Evolutionary conservation across 192 early-diverging fungal species (phyloP), one percentile per base, ranked within the genome.

Genomic region (Ambispora gerdemannii): DNA sequence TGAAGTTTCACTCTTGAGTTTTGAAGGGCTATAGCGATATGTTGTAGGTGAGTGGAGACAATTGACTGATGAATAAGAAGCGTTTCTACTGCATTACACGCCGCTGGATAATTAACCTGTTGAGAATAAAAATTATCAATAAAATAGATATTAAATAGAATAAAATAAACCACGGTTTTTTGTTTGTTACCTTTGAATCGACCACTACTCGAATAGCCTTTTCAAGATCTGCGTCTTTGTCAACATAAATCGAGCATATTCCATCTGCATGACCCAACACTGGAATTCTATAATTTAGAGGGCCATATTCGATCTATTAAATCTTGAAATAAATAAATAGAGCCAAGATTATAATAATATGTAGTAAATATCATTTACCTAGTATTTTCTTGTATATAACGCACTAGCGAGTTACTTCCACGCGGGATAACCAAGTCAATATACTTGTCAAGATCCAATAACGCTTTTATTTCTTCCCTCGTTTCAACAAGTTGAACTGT

Each of bases 231-330:
- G 93, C 90, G 17, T 83, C 78, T 61, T 87, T 86, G 77, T 97
- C 95, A 31, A 99, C 74, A 76, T 87, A 99, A 4, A 92, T 86
- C 6, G 93, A 89, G 83, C 97, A 99, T 50, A 99, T 76, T 24
- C 97, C 97, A 79, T 99, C 97, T 32, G 97, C 97, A 73, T 99
- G 97, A 50, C 97, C 97, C 30, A 99, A 84, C n/a, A 99, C 97
- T 28, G 97, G 97, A 69, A 99, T 99, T 59, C 97, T 91, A 75
- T 17, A 52, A 43, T 31, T 63, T 22, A 17, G 68, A 66, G 19
- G 28, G 4, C 47, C 25, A 68, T 38, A n/a, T 59, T 51, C 22
- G 7, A n/a, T 8, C 8, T 52, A 7, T 17, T 31, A 66, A 24
- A 78, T 22, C 51, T 25, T 6, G 24, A 47, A 55, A 58, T 31